Base-by-base conservation (phyloP, 2,329 filamentous ascomycete genomes). In the Fonsecaea erecta region DNA sequence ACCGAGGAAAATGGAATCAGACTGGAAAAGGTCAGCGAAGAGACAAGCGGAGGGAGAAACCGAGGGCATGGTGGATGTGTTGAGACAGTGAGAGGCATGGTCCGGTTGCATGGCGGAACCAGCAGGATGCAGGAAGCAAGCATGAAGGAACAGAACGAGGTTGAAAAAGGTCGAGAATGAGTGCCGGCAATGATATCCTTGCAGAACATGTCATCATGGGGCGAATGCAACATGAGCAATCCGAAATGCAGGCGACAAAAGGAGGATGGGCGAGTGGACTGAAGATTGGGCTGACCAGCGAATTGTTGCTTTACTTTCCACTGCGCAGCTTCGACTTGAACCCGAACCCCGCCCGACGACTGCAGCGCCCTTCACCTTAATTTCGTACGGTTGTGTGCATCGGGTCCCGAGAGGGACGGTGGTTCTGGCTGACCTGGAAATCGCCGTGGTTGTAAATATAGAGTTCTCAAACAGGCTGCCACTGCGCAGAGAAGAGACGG, bases 111-210 rank as follows among this genome's bases (percentile, higher is more conserved):
- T 28, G 56, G 52, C 62, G 51, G 52, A 52, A 61, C 52, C 32
- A 34, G 52, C 52, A 60, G 58, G 34, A 60, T 61, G 58, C 58
- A 43, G 21, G 40, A 61, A 46, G 58, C 26, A 34, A 14, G 53
- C 53, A n/a, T 26, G 26, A 56, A 52, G 18, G 26, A 32, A 40
- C 35, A 43, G 16, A 34, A 16, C 5, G 53, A 58, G 30, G 24
- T 46, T 30, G 48, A 18, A 48, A n/a, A 62, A 51, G 30, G 51
- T 46, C 37, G 40, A 51, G 46, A 21, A 60, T 24, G 57, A 61
- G 46, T 58, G 40, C 18, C 57, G 64, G 60, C n/a, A 65, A 46
- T 54, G 46, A 61, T 65, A 65, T 61, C 63, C 63, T 65, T 65
- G 63, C 63, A 61, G 52, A 57, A 37, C 24, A 56, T 60, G 57